Base-by-base conservation (phyloP, 208 protist genomes). In the Trypanosomatidae sp. region DNA sequence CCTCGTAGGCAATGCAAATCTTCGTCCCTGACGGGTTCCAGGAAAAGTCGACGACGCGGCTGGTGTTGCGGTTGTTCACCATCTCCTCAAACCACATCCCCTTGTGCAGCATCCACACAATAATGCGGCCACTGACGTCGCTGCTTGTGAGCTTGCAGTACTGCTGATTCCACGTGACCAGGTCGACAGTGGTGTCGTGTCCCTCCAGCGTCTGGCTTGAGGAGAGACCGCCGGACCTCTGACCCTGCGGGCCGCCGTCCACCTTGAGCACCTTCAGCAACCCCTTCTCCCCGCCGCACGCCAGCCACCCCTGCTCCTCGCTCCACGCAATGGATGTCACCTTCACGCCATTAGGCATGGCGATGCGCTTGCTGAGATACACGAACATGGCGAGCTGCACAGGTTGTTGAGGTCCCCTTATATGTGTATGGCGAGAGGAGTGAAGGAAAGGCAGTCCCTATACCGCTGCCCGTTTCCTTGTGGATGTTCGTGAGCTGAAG, bases 41-140 rank as follows among this genome's bases (percentile, higher is more conserved):
- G 56, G 84, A 66, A 71, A 99, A 89, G 73, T 99, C 97, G 15
- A 86, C 76, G 25, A 99, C 98, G 39, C 91, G 88, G 67, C 85
- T 93, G 71, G 97, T 95, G 79, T 98, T 97, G 44, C 98, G 82
- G 82, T 99, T 98, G 84, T 99, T 99, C 41, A 99, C 96, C 98
- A 99, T 99, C 82, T 99, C 98, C 87, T 99, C 98, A 59, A 98
- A 95, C 98, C 98, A 99, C 88, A 96, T 91, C 10, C 97, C 95
- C 76, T 99, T 98, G 87, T 98, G 93, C 73, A 98, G 85, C 74
- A 92, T 97, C 98, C 98, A 99, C 33, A 99, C 98, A 58, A 99
- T 97, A 81, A 99, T 99, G 59, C 97, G 85, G 9, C 98, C 98
- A 64, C 83, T 91, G 44, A 91, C 80, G 72, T 99, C 98, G 33